phyloP scores from a whole-genome alignment of 768 basidiomycete genomes.

The Russula dissimulans region DNA sequence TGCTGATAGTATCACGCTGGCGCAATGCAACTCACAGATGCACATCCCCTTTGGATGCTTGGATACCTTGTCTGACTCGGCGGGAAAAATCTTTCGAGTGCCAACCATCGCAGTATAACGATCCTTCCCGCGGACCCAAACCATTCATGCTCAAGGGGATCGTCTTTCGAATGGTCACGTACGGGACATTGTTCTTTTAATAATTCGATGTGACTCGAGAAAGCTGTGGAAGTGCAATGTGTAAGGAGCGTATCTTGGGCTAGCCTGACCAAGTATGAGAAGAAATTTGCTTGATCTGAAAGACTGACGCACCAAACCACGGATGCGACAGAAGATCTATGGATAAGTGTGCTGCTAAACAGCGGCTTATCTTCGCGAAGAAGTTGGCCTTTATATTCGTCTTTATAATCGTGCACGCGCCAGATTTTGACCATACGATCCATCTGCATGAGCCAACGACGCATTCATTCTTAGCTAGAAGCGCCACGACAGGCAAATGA shows the following conservation, averaged over 20 bases:
- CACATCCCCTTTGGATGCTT: constrained; percentile 44
- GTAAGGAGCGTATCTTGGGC: constrained; percentile 32
- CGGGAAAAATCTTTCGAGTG: constrained; percentile 56
- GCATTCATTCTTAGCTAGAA: not conserved
- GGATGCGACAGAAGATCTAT: constrained; percentile 55
- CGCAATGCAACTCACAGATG: constrained; percentile 40
- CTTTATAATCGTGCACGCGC: constrained; percentile 38
- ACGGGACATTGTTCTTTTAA: constrained; percentile 23
- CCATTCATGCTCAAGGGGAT: not conserved
- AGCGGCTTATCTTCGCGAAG: constrained; percentile 67
- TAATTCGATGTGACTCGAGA: constrained; percentile 29
- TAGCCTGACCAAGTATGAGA: constrained; percentile 1
- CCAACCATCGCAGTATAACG: constrained; percentile 61
- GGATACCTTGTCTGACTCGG: constrained; percentile 28
- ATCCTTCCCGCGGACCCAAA: constrained; percentile 37
- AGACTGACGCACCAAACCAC: constrained; percentile 44
- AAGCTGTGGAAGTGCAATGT: constrained; percentile 41
- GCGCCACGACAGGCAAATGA: not conserved
- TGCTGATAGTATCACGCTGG: not conserved
- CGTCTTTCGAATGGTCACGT: constrained; percentile 11
- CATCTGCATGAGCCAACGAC: constrained; percentile 35
- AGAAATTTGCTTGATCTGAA: not conserved
- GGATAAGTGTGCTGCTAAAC: constrained; percentile 58
- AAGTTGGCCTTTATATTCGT: constrained; percentile 23
- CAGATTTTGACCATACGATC: constrained; percentile 74